Conservation (phyloP, 225 moss, liverwort and hornwort species). For the Takakia lepidozioides region DNA sequence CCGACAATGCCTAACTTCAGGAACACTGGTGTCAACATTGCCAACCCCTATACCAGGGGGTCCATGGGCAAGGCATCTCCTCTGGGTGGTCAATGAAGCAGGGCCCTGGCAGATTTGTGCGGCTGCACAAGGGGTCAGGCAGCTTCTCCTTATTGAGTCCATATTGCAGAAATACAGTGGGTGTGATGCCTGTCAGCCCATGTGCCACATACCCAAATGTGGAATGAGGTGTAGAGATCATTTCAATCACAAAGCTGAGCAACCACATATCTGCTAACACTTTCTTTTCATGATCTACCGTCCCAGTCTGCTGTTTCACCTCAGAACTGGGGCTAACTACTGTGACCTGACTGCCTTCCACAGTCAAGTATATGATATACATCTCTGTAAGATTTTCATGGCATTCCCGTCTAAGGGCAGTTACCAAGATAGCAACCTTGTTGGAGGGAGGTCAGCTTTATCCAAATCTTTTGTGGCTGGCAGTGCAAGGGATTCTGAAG, state of each 20-base stretch:
- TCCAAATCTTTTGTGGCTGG: background rate
- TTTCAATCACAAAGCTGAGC: conserved; percentile 36
- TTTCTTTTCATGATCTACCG: conserved; percentile 24
- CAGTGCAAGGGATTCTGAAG: background rate
- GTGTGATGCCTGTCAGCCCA: conserved; percentile 40
- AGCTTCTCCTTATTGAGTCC: conserved; percentile 11
- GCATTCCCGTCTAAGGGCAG: conserved; percentile 25
- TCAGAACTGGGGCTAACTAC: conserved; percentile 34
- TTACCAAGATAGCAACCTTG: conserved; percentile 27
- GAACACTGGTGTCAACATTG: conserved; percentile 7
- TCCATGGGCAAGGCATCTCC: conserved; percentile 30
- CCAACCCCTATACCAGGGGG: conserved; percentile 13
- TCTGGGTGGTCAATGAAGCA: conserved; percentile 48
- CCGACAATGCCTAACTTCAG: conserved; percentile 33
- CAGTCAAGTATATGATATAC: conserved; percentile 7
- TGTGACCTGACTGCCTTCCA: conserved; percentile 5
- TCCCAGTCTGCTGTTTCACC: conserved; percentile 22
- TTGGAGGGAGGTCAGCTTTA: too few relatives aligned
- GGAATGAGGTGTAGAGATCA: conserved; percentile 37
- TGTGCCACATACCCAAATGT: conserved; percentile 43
- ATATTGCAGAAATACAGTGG: conserved; percentile 25
- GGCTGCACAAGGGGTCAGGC: conserved; percentile 27
- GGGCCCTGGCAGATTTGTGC: conserved; percentile 37
- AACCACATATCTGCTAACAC: conserved; percentile 53
- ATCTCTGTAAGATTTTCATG: conserved; percentile 16